A percentile compares a stretch with the other conserved stretches of the same genome.
Evolutionary conservation across 176 grass and related monocot species (phyloP).

Genomic region (Miscanthus lutarioriparius): DNA sequence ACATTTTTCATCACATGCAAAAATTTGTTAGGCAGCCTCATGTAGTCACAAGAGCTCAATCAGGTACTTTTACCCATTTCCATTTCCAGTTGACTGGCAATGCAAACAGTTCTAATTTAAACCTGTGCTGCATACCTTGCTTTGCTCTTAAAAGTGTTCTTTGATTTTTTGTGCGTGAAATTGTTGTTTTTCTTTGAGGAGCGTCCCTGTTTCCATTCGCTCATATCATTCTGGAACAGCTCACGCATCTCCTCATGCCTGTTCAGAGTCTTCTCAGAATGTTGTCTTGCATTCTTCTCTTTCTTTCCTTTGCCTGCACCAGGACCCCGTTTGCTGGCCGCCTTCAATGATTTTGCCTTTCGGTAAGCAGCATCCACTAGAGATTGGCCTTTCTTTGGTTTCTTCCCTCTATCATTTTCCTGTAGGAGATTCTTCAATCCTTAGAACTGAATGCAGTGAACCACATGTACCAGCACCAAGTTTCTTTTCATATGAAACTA

Average conservation of each 20-base stretch:
- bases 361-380: constrained; percentile 82
- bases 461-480: background rate
- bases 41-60: background rate
- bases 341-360: constrained; percentile 81
- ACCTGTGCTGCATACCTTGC: constrained; percentile 61
- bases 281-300: constrained; percentile 50
- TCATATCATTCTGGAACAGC: constrained; percentile 91
- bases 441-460: constrained; percentile 28
- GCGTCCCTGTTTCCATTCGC: constrained; percentile 71
- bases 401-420: constrained; percentile 55
- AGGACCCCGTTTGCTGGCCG: constrained; percentile 45
- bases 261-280: constrained; percentile 44
- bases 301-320: constrained; percentile 50
- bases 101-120: background rate
- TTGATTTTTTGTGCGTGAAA: constrained; percentile 52
- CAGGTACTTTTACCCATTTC: background rate
- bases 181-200: constrained; percentile 53
- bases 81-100: background rate
- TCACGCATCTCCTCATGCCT: constrained; percentile 93
- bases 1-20: background rate
- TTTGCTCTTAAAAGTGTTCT: constrained; percentile 96
- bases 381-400: constrained; percentile 56
- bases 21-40: background rate
- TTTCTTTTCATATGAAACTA: background rate
- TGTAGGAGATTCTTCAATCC: constrained; percentile 7